Evolutionary conservation across 176 grass and related monocot species (phyloP).

Genomic region (Carex cristatella): DNA sequence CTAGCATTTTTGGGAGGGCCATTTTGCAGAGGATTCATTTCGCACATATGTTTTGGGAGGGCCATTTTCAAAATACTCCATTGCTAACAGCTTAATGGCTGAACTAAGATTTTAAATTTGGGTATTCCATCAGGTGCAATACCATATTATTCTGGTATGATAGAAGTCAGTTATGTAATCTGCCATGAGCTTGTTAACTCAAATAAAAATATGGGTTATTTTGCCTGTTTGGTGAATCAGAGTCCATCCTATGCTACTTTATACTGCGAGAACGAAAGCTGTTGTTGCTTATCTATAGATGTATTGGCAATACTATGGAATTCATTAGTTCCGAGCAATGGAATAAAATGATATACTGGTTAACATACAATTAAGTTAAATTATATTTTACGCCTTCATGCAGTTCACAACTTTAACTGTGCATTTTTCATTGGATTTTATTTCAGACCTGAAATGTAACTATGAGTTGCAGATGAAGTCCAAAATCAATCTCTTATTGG

Average conservation of each 20-base stretch:
- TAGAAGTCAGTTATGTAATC: too few relatives aligned
- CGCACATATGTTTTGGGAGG: too few relatives aligned
- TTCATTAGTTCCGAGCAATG: background rate
- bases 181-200: too few relatives aligned
- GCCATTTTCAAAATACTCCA: background rate
- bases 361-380: background rate
- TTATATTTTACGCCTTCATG: background rate
- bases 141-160: background rate
- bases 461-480: constrained; percentile 53
- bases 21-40: background rate
- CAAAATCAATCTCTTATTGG: constrained; percentile 52
- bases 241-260: constrained; percentile 20
- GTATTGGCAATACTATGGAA: constrained; percentile 10
- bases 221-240: constrained; percentile 76
- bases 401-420: background rate
- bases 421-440: background rate
- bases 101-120: background rate
- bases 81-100: background rate
- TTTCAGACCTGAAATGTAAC: background rate
- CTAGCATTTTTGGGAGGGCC: too few relatives aligned
- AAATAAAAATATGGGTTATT: background rate
- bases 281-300: constrained; percentile 27
- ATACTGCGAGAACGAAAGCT: background rate
- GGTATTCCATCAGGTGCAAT: background rate
- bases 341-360: background rate